phyloP scores from a whole-genome alignment of 306 rosid genomes.

The Cotoneaster glaucophyllus region DNA sequence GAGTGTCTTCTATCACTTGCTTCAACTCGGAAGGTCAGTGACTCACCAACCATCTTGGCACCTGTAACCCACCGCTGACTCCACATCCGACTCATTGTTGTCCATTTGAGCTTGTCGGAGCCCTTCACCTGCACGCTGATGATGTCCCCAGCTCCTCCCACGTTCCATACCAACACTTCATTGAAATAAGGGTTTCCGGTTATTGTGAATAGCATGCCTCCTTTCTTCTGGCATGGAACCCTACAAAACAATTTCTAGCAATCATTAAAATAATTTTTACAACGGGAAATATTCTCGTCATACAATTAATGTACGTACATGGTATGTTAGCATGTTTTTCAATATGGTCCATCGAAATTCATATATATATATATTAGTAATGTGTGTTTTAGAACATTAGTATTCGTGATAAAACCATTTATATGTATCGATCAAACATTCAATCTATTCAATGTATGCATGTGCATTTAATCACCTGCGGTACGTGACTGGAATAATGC shows the following conservation, averaged over 20 bases:
- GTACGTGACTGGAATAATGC: conserved; percentile 44
- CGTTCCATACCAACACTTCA: conserved; percentile 53
- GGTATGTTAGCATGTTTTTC: no score
- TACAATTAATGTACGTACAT: no score
- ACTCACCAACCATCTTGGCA: conserved; percentile 45
- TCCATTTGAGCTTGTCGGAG: conserved; percentile 43
- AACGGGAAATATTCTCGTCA: no score
- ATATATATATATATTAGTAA: no score
- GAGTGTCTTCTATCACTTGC: conserved; percentile 47
- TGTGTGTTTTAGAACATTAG: no score
- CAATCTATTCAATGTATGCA: no score
- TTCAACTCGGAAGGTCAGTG: conserved; percentile 49
- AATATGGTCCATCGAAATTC: no score
- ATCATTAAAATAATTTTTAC: background rate
- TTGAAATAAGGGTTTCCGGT: conserved; percentile 66
- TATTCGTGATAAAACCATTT: no score
- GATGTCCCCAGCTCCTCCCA: conserved; percentile 74
- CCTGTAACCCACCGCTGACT: conserved; percentile 65
- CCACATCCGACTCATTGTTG: conserved; percentile 45
- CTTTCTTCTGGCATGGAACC: conserved; percentile 52
- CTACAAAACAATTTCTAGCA: conserved; percentile 12
- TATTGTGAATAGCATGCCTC: conserved; percentile 63
- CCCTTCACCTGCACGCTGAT: conserved; percentile 49
- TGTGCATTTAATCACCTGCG: no score
- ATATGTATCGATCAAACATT: no score